Base-by-base conservation (phyloP, 2,329 filamentous ascomycete species). In the Xylaria sp. region DNA sequence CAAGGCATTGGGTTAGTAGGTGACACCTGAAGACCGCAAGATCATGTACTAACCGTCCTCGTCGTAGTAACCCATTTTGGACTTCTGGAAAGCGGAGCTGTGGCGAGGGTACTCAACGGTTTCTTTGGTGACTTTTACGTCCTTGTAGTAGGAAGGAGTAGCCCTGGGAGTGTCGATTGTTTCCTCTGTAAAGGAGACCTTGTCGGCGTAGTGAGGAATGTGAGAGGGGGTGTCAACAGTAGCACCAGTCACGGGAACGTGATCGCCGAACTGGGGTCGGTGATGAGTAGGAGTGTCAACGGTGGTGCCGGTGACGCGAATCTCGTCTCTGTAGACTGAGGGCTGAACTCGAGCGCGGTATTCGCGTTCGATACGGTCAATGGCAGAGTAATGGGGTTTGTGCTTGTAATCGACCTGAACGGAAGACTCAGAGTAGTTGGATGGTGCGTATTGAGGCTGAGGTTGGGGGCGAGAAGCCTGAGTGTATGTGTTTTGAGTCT, bases 1-100 rank as follows among this genome's bases (percentile, higher is more conserved):
- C 3, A 74, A 0, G 4, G 31, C 33, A 60, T 67, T 38, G n/a
- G n/a, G 59, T 67, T 62, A 73, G 72, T 73, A 20, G 3, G 69
- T 5, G 7, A 38, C 3, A 15, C 7, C 15, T 42, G 6, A 42
- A 1, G 33, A 27, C 11, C 9, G 11, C 0, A 17, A 1, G 5
- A 31, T 6, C 3, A 17, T 44, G 54, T 59, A 74, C 86, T 80
- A 79, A 88, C 86, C 85, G 74, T 86, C 82, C 71, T 89, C 85
- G 81, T 88, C 86, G 84, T 87, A 88, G 84, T 89, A 88, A 81
- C 86, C 86, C 87, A 89, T 89, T 80, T 86, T 87, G 80, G 81
- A 79, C 75, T 84, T 82, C 66, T 81, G 78, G 72, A 78, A 72
- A 66, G 74, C 81, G 71, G 77, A 77, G 77, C 72, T 72, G 71